These are phyloP conservation scores for Ophiosphaerella herpotricha DNA, from an alignment of 2,329 filamentous ascomycete genomes.

Conservation along the genomic window DNA sequence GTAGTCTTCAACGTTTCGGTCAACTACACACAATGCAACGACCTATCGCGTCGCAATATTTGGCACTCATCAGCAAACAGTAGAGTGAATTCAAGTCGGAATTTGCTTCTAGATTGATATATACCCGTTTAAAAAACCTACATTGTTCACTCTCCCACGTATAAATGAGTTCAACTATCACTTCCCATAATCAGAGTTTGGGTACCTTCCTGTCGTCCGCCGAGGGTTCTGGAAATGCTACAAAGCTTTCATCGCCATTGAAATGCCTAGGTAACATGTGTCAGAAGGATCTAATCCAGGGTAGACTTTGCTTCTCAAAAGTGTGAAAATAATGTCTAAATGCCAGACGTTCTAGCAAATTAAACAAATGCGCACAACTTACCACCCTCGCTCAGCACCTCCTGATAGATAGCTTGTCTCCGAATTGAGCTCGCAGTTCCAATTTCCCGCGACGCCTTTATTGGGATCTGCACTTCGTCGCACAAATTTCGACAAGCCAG, in stretches of 20 bases:
- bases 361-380: slow-evolving; percentile 22
- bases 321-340: too few species aligned
- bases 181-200: slow-evolving; percentile 26
- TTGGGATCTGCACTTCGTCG: slow-evolving; percentile 54
- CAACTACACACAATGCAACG: too few species aligned
- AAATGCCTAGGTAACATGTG: slow-evolving; percentile 34
- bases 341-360: neutral
- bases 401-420: slow-evolving; percentile 81
- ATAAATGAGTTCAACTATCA: neutral
- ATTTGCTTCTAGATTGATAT: too few species aligned
- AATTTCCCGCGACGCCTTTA: slow-evolving; percentile 72
- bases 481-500: slow-evolving; percentile 73
- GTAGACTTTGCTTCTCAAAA: too few species aligned
- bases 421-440: slow-evolving; percentile 79
- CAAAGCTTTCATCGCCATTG: slow-evolving; percentile 44
- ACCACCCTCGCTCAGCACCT: slow-evolving; percentile 91
- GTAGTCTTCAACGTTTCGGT: too few species aligned
- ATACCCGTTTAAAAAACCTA: too few species aligned
- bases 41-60: too few species aligned
- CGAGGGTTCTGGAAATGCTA: slow-evolving; percentile 31
- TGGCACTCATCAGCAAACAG: too few species aligned
- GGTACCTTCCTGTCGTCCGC: slow-evolving; percentile 17
- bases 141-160: neutral
- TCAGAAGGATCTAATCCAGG: neutral
- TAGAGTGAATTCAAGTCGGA: too few species aligned